A percentile compares a stretch with the other conserved stretches of the same genome.
These are phyloP conservation scores for Dactylonectria estremocensis DNA, from an alignment of 2,329 filamentous ascomycete species.

Conservation along the genomic window DNA sequence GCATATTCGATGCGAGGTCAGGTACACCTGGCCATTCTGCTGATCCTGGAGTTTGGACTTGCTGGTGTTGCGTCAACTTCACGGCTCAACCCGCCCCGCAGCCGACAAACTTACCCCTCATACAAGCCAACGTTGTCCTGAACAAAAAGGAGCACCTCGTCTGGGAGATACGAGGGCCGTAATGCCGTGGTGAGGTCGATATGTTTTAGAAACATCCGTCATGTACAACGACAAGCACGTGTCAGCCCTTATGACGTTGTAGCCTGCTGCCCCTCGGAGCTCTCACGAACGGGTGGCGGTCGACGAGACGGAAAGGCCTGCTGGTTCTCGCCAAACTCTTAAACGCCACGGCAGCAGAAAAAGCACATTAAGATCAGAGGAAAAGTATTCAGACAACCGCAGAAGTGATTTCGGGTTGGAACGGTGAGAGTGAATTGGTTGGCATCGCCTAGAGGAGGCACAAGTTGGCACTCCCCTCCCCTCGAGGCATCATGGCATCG, in stretches of 20 bases:
- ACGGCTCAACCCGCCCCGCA: slow-evolving; percentile 8
- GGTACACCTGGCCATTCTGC: slow-evolving; percentile 95
- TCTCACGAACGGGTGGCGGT: slow-evolving; percentile 17
- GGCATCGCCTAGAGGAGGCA: slow-evolving; percentile 32
- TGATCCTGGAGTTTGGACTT: slow-evolving; percentile 96
- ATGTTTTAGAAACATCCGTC: slow-evolving; percentile 97
- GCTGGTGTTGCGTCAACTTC: slow-evolving; percentile 61
- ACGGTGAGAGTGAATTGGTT: slow-evolving; percentile 18
- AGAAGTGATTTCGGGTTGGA: slow-evolving; percentile 12
- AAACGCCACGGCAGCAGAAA: neutral
- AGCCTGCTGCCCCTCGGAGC: slow-evolving; percentile 6
- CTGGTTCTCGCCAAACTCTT: neutral
- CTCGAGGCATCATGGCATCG: slow-evolving; percentile 30
- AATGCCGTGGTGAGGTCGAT: slow-evolving; percentile 97
- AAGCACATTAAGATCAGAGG: neutral
- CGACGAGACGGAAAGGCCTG: neutral
- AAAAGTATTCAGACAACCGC: slow-evolving; percentile 8
- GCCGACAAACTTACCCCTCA: slow-evolving; percentile 80
- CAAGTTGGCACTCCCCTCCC: slow-evolving; percentile 28
- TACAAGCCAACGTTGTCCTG: slow-evolving; percentile 98
- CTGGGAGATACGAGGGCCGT: slow-evolving; percentile 90
- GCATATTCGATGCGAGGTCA: slow-evolving; percentile 95
- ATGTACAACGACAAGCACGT: slow-evolving; percentile 54
- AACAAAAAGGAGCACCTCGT: slow-evolving; percentile 95
- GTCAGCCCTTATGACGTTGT: slow-evolving; percentile 22